A percentile compares a stretch with the other conserved stretches of the same genome.
phyloP scores from a whole-genome alignment of 2,329 filamentous ascomycete species.

The Monilinia fructigena region DNA sequence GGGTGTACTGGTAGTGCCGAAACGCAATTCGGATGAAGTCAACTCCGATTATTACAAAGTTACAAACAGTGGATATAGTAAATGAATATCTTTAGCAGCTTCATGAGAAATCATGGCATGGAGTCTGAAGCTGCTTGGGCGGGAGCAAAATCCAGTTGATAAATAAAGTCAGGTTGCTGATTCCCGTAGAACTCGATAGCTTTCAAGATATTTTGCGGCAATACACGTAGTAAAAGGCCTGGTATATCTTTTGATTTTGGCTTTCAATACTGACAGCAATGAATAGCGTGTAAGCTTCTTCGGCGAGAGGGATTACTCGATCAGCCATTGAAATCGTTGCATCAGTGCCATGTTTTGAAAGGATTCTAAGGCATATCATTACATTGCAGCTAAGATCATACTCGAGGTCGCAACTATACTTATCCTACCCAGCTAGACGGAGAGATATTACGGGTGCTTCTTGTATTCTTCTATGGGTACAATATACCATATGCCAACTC shows the following conservation, averaged over 20 bases:
- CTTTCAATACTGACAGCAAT: neutral
- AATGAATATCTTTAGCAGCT: neutral
- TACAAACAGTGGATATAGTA: neutral
- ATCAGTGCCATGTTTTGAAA: neutral
- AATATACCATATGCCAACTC: neutral
- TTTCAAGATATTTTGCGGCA: neutral
- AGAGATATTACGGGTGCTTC: neutral
- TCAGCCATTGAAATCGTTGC: no score
- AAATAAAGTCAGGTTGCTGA: neutral
- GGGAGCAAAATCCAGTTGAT: neutral
- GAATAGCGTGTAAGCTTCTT: neutral
- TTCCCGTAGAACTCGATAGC: neutral
- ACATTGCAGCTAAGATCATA: neutral
- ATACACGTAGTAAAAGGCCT: neutral
- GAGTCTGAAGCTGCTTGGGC: neutral
- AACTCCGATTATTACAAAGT: slow-evolving; percentile 6
- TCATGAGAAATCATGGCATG: neutral
- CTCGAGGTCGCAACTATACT: neutral
- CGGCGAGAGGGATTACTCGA: neutral
- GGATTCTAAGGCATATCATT: neutral
- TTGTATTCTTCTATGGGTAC: neutral
- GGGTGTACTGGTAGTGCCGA: neutral
- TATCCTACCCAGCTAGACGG: neutral
- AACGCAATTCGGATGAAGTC: slow-evolving; percentile 7
- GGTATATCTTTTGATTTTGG: neutral